phyloP scores from a whole-genome alignment of 176 grass and related monocot species.

The Echinochloa phyllopogon region DNA sequence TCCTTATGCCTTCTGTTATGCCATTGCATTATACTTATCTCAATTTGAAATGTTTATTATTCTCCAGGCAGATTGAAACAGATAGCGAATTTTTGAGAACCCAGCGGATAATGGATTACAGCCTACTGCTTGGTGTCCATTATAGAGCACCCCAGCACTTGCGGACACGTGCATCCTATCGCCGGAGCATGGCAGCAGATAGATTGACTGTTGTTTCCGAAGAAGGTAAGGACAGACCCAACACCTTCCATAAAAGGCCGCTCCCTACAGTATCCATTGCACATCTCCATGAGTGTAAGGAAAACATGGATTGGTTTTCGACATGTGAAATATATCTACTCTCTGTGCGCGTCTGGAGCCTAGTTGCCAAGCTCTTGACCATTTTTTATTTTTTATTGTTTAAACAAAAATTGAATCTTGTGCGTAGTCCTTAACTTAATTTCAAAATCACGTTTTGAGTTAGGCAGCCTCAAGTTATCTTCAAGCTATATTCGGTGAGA shows the following conservation, averaged over 20 bases:
- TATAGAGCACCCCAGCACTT: conserved; percentile 87
- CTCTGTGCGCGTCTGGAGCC: background rate
- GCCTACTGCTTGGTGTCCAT: conserved; percentile 91
- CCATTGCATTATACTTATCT: too few relatives aligned
- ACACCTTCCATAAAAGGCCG: background rate
- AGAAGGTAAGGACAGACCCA: conserved; percentile 54
- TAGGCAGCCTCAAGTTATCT: background rate
- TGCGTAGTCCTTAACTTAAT: background rate
- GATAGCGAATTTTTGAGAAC: conserved; percentile 82
- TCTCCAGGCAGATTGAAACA: conserved; percentile 62
- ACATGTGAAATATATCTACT: background rate
- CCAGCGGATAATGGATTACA: conserved; percentile 96
- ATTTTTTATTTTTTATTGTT: background rate
- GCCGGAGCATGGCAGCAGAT: conserved; percentile 51
- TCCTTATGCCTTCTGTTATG: too few relatives aligned
- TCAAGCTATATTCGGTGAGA: conserved; percentile 1
- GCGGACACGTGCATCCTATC: conserved; percentile 48
- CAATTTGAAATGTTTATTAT: too few relatives aligned
- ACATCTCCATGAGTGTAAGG: conserved; percentile 1
- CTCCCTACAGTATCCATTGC: background rate
- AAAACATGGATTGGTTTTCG: conserved; percentile 25
- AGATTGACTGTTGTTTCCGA: conserved; percentile 76
- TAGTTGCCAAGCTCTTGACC: background rate
- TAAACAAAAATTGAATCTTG: background rate
- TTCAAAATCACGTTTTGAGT: conserved; percentile 1